These are phyloP conservation scores for Fusarium sp. DNA, from an alignment of 2,329 filamentous ascomycete species.

Conservation along the genomic window DNA sequence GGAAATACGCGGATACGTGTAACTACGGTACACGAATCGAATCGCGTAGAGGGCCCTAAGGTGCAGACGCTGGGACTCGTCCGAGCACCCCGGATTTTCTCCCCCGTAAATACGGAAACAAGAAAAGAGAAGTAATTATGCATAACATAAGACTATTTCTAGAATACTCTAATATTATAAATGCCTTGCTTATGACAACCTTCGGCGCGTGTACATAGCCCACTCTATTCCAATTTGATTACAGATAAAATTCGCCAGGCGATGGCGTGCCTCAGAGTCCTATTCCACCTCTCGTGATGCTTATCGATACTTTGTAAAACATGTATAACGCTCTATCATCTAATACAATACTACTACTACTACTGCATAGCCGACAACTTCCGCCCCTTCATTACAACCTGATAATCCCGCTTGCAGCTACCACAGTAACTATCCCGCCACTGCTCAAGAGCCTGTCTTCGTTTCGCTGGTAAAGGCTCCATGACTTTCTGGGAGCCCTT, in stretches of 20 bases:
- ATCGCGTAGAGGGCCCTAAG: no score
- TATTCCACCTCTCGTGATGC: conserved; percentile 19
- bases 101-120: background rate
- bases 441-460: conserved; percentile 55
- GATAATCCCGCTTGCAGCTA: conserved; percentile 64
- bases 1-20: no score
- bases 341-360: background rate
- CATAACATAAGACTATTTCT: conserved; percentile 9
- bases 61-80: no score
- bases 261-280: conserved; percentile 11
- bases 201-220: background rate
- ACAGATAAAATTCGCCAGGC: conserved; percentile 16
- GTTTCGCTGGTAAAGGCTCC: conserved; percentile 48
- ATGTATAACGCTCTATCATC: background rate
- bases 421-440: conserved; percentile 69
- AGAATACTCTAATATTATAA: conserved; percentile 15
- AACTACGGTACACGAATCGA: no score
- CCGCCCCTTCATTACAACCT: conserved; percentile 50
- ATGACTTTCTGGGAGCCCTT: conserved; percentile 51
- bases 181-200: background rate
- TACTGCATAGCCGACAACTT: conserved; percentile 41
- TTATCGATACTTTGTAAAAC: background rate
- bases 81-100: conserved; percentile 3
- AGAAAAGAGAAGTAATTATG: conserved; percentile 4
- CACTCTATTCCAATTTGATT: background rate